Evolutionary conservation across 2,329 filamentous ascomycete genomes (phyloP).

Genomic region (Raffaelea arxii): DNA sequence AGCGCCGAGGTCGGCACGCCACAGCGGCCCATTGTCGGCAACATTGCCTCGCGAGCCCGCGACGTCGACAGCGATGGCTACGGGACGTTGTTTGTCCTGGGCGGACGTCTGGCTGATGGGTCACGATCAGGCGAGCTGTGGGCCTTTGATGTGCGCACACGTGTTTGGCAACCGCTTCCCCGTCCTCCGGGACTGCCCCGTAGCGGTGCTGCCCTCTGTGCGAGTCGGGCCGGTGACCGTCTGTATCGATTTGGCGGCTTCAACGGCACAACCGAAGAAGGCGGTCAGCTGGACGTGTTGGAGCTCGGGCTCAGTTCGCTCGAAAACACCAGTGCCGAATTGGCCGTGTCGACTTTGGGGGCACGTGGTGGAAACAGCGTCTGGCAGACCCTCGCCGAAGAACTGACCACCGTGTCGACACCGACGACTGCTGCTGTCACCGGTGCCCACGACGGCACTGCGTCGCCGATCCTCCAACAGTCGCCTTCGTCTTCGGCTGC

Average conservation of each 20-base stretch:
- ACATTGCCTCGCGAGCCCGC: slow-evolving; percentile 45
- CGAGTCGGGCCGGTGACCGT: slow-evolving; percentile 49
- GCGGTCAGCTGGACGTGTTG: slow-evolving; percentile 60
- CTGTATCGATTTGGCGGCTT: slow-evolving; percentile 76
- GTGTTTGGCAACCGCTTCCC: slow-evolving; percentile 58
- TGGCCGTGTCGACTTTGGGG: slow-evolving; percentile 38
- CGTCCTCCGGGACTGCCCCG: slow-evolving; percentile 57
- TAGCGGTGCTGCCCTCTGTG: slow-evolving; percentile 58
- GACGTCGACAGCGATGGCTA: slow-evolving; percentile 53
- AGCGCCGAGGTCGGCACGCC: slow-evolving; percentile 44
- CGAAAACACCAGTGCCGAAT: slow-evolving; percentile 32
- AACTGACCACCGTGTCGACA: not conserved
- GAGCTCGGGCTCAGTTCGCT: slow-evolving; percentile 47
- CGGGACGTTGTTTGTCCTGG: slow-evolving; percentile 66
- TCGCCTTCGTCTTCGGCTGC: no score
- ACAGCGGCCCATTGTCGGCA: slow-evolving; percentile 49
- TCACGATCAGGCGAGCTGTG: slow-evolving; percentile 61
- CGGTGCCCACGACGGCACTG: slow-evolving; percentile 17
- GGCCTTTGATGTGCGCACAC: slow-evolving; percentile 59
- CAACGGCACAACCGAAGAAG: slow-evolving; percentile 59
- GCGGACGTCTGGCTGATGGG: slow-evolving; percentile 57
- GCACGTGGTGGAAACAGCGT: slow-evolving; percentile 34
- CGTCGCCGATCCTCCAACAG: no score
- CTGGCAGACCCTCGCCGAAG: slow-evolving; percentile 36
- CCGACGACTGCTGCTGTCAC: slow-evolving; percentile 13